phyloP scores from a whole-genome alignment of 331 rosid species.

The Telfairia occidentalis region DNA sequence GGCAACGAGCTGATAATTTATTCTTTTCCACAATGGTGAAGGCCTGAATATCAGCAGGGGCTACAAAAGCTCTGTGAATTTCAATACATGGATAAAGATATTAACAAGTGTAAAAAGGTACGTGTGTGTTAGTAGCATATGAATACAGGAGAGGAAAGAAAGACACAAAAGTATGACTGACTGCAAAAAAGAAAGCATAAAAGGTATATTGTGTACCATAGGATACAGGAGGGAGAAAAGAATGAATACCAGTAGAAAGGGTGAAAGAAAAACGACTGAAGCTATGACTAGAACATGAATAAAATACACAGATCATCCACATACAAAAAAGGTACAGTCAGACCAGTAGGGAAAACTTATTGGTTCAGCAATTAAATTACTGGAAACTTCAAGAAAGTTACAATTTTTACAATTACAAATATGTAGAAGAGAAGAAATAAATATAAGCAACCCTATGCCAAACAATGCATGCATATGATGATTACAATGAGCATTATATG shows the following conservation, averaged over 20 bases:
- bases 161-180: neutral
- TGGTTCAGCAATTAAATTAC: neutral
- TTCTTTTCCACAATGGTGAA: constrained; percentile 61
- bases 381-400: neutral
- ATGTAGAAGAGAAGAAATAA: neutral
- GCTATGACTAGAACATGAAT: neutral
- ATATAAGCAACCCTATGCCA: neutral
- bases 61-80: constrained; percentile 82
- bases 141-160: neutral
- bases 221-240: neutral
- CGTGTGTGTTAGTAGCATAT: neutral
- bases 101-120: constrained; percentile 10
- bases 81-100: constrained; percentile 15
- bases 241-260: neutral
- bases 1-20: constrained; percentile 60
- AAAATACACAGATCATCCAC: neutral
- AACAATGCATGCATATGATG: neutral
- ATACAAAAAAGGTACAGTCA: neutral
- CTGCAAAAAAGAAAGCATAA: constrained; percentile 4
- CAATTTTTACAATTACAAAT: neutral
- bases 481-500: neutral
- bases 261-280: neutral
- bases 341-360: neutral
- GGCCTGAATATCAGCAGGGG: constrained; percentile 79
- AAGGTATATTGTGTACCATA: neutral